phyloP scores from a whole-genome alignment of 805 yeast species.

The Starmerella apis region DNA sequence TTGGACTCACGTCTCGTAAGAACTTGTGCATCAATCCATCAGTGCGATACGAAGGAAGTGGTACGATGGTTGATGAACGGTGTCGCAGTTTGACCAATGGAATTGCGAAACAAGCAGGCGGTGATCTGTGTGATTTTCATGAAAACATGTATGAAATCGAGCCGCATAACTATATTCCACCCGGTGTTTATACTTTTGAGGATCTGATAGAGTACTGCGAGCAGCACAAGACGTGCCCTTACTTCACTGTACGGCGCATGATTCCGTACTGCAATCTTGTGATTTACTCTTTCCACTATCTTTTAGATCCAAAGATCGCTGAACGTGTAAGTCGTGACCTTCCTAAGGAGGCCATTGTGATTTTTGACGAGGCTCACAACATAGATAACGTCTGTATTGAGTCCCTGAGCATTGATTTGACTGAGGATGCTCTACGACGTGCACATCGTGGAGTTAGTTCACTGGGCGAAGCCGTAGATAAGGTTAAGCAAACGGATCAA shows the following conservation, averaged over 20 bases:
- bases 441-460: conserved; percentile 83
- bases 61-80: conserved; percentile 87
- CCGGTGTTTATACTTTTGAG: conserved; percentile 93
- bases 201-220: conserved; percentile 67
- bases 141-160: conserved; percentile 80
- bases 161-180: conserved; percentile 79
- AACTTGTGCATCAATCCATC: conserved; percentile 85
- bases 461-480: conserved; percentile 69
- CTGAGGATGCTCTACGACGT: conserved; percentile 74
- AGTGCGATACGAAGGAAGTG: conserved; percentile 79
- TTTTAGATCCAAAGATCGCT: conserved; percentile 93
- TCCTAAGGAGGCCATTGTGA: conserved; percentile 84
- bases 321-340: conserved; percentile 88
- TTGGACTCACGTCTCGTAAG: conserved; percentile 90
- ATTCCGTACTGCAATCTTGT: conserved; percentile 81
- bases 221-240: conserved; percentile 78
- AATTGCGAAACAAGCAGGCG: conserved; percentile 55
- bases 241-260: conserved; percentile 96
- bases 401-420: conserved; percentile 79
- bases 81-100: conserved; percentile 94
- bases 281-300: conserved; percentile 92
- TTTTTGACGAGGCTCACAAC: conserved; percentile 97
- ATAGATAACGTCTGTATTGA: conserved; percentile 98
- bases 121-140: conserved; percentile 72
- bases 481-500: conserved; percentile 72